These are phyloP conservation scores for Ceratocystis papillata DNA, from an alignment of 2,329 filamentous ascomycete species.

Conservation along the genomic window DNA sequence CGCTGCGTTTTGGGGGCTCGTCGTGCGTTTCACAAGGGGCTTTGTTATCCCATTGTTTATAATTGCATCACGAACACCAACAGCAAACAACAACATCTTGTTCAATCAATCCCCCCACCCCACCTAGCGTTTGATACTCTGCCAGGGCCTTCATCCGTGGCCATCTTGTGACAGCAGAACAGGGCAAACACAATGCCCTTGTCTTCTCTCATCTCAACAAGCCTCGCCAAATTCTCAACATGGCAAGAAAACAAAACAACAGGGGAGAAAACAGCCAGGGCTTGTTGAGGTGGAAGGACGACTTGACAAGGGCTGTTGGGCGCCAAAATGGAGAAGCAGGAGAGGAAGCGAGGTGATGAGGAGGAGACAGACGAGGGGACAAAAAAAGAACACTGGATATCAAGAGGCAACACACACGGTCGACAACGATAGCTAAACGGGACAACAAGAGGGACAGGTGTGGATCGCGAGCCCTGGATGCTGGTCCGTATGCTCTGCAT, in stretches of 20 bases:
- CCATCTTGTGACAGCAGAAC: background rate
- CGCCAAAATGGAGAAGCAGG: background rate
- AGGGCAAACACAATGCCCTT: background rate
- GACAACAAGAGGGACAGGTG: background rate
- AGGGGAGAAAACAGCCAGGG: background rate
- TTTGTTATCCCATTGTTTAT: background rate
- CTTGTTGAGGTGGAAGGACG: background rate
- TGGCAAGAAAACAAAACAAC: background rate
- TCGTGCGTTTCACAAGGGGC: background rate
- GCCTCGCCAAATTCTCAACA: slow-evolving; percentile 1
- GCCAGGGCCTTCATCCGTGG: background rate
- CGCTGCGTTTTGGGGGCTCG: background rate
- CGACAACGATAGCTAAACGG: background rate
- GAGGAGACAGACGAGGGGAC: background rate
- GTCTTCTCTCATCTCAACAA: slow-evolving; percentile 7
- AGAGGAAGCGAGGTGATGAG: too few relatives aligned
- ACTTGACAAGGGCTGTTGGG: background rate
- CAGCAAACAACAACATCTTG: background rate
- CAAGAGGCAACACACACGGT: background rate
- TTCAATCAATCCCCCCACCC: background rate
- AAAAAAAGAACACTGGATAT: background rate
- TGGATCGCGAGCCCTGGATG: background rate
- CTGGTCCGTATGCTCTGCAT: background rate
- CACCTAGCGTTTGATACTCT: background rate
- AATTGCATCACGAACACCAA: background rate